Evolutionary conservation across 495 filamentous ascomycete species (phyloP), one percentile per base, ranked within the genome.

Genomic region (Friedmanniomyces endolithicus): DNA sequence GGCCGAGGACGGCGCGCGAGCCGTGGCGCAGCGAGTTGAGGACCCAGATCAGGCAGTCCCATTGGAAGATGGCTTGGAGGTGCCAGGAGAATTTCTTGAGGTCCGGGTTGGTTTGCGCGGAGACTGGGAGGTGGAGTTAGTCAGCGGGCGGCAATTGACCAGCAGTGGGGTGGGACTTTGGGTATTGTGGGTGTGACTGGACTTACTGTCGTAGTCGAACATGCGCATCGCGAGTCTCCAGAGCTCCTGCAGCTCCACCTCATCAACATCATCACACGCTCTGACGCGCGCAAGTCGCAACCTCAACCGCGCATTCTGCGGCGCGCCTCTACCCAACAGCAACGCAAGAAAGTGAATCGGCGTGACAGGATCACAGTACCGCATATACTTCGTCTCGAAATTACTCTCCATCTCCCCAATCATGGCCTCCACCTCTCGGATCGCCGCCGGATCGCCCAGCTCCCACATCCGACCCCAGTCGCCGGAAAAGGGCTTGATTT

Each of bases 41-140:
- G 4, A 63, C 48, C 52, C 58, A 60, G 48, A 59, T 56, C 1
- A 63, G 20, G 40, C 59, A 31, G 29, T 63, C 57, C 43, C 49
- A 63, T 44, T 63, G 61, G 31, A 60, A 54, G 24, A 63, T 45
- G n/a, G 53, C 53, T 25, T 56, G 58, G 8, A 63, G 19, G 45
- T 60, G 57, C 61, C 61, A 63, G n/a, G 25, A 25, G 39, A 53
- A 63, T 22, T 52, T 35, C 40, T 31, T 50, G 6, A 63, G 49
- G 6, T 33, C 20, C 16, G 53, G 50, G 19, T 57, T 57, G 16
- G 24, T 43, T 19, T 54, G 48, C 3, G 35, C 48, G 31, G 58
- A 48, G n/a, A 58, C 19, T 14, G 17, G 17, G 39, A n/a, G 39
- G 39, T 43, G 27, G 6, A 19, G 16, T 6, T 3, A 41, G 14